These are phyloP conservation scores for Marchantia polymorpha DNA, from an alignment of 225 moss, liverwort and hornwort species.

Conservation along the genomic window DNA sequence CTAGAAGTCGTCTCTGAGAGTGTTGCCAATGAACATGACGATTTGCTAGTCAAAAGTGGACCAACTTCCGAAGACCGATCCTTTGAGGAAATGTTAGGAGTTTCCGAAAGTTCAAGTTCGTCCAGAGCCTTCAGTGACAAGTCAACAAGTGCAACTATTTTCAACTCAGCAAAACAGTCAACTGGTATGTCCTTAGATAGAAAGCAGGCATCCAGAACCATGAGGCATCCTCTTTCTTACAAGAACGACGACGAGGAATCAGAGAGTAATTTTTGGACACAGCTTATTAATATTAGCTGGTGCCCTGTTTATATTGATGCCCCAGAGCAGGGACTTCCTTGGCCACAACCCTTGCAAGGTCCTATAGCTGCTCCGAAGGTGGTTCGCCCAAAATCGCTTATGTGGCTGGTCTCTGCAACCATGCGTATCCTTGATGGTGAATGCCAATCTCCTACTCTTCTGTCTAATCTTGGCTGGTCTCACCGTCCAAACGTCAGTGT, in stretches of 20 bases:
- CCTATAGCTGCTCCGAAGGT: slow-evolving; percentile 69
- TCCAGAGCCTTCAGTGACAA: slow-evolving; percentile 2
- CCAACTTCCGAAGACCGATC: slow-evolving; percentile 13
- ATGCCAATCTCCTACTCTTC: slow-evolving; percentile 51
- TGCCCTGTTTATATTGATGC: slow-evolving; percentile 58
- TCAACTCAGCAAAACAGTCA: background rate
- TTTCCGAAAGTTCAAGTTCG: background rate
- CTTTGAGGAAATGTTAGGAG: slow-evolving; percentile 17
- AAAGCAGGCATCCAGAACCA: background rate
- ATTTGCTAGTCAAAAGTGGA: slow-evolving; percentile 6
- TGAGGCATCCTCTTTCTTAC: slow-evolving; percentile 23
- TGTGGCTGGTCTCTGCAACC: slow-evolving; percentile 89
- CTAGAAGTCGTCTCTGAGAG: slow-evolving; percentile 40
- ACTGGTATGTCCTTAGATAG: background rate
- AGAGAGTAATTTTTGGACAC: slow-evolving; percentile 64
- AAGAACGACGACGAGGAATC: slow-evolving; percentile 39
- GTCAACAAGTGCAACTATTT: background rate
- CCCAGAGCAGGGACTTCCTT: slow-evolving; percentile 61
- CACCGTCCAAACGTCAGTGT: slow-evolving; percentile 55
- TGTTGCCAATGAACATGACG: slow-evolving; percentile 26
- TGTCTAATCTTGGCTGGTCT: slow-evolving; percentile 70
- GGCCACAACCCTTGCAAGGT: slow-evolving; percentile 47
- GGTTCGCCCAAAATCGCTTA: slow-evolving; percentile 66
- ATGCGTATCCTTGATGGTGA: slow-evolving; percentile 79
- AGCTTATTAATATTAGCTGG: slow-evolving; percentile 76